Conservation (phyloP, 1,284 basidiomycete species). For the Irpex rosettiformis region DNA sequence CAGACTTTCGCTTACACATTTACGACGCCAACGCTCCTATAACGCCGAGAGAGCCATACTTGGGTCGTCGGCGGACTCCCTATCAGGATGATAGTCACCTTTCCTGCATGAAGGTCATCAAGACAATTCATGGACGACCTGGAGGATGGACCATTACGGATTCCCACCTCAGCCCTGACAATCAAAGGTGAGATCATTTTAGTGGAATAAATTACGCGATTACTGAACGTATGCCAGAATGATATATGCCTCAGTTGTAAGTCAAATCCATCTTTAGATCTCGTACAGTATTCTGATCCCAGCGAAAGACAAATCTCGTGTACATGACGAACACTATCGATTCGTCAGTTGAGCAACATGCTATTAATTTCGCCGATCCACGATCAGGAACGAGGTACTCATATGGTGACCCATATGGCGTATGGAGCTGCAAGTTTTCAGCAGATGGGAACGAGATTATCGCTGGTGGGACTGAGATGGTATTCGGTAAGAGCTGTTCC, state of each 20-base stretch:
- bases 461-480: conserved; percentile 70
- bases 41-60: conserved; percentile 16
- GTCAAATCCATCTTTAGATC: conserved; percentile 17
- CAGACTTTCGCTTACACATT: conserved; percentile 84
- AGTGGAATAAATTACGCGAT: conserved; percentile 6
- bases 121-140: conserved; percentile 73
- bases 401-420: conserved; percentile 58
- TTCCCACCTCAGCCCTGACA: conserved; percentile 89
- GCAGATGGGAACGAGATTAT: conserved; percentile 93
- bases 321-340: conserved; percentile 86
- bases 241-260: conserved; percentile 88
- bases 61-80: neutral
- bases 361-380: conserved; percentile 68
- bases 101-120: conserved; percentile 73
- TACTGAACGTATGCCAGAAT: conserved; percentile 48
- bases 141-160: conserved; percentile 94
- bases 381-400: conserved; percentile 28
- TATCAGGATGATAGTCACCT: conserved; percentile 40
- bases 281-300: neutral
- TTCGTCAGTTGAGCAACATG: conserved; percentile 63
- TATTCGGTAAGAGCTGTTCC: conserved; percentile 54
- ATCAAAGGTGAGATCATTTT: conserved; percentile 61
- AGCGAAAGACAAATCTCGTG: conserved; percentile 58
- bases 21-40: conserved; percentile 72
- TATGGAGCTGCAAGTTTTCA: conserved; percentile 94